phyloP scores from a whole-genome alignment of 768 basidiomycete species.

The Gyrodon lividus region DNA sequence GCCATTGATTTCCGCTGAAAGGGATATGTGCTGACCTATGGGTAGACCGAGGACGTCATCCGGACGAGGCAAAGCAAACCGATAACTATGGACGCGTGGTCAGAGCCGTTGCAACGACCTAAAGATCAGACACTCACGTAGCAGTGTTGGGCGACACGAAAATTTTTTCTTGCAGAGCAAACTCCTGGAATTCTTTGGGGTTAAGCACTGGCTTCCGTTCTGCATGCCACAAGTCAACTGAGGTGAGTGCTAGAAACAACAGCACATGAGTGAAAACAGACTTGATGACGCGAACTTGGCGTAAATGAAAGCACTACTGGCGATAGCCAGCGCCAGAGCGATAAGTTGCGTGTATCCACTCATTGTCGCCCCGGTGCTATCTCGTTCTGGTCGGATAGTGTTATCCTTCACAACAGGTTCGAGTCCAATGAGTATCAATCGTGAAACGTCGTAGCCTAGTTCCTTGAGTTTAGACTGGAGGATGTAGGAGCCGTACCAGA shows the following conservation, averaged over 20 bases:
- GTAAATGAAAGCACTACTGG: conserved; percentile 52
- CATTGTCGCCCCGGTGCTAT: conserved; percentile 15
- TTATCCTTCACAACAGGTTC: conserved; percentile 26
- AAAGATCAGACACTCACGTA: conserved; percentile 52
- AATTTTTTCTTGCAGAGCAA: conserved; percentile 77
- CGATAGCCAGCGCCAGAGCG: conserved; percentile 50
- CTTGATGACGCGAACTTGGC: conserved; percentile 44
- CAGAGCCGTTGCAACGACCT: neutral
- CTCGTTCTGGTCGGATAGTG: neutral
- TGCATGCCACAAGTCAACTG: conserved; percentile 28
- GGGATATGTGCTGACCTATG: conserved; percentile 93
- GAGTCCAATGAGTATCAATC: conserved; percentile 65
- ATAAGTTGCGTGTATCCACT: conserved; percentile 42
- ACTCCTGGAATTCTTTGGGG: conserved; percentile 76
- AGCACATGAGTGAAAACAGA: conserved; percentile 19
- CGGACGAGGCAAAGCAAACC: conserved; percentile 76
- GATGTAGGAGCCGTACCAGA: conserved; percentile 45
- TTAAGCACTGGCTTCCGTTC: conserved; percentile 71
- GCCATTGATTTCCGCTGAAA: conserved; percentile 87
- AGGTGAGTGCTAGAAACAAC: conserved; percentile 2
- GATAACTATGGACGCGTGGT: conserved; percentile 60
- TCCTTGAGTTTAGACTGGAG: conserved; percentile 44
- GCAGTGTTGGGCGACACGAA: conserved; percentile 94
- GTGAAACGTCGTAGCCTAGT: conserved; percentile 56
- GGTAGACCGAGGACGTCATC: conserved; percentile 88